Evolutionary conservation across 208 protist species (phyloP), one percentile per base, ranked within the genome.

Genomic region (Leishmania guyanensis): DNA sequence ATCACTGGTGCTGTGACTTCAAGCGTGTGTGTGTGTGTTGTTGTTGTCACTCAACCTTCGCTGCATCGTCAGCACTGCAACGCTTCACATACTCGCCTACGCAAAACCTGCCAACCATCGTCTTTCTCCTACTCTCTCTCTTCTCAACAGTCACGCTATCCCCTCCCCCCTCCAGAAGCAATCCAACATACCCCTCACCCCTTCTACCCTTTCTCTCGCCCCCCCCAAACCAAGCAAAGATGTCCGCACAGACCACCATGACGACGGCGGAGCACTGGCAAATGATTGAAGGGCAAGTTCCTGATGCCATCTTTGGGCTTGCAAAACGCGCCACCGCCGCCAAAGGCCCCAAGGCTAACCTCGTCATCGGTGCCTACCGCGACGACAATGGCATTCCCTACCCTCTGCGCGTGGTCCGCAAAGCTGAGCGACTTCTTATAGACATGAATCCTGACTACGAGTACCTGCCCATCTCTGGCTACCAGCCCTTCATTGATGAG

Each of bases 291-390:
- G 39, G 75, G 4, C 75, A 86, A 16, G 70, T 84, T n/a, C 82
- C 86, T 22, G 94, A 97, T 78, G 53, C 51, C 66, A 94, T 95
- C 65, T 92, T 97, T 60, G 54, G 74, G 0, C 83, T 95, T 16
- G 70, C 88, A 14, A 58, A 33, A 1, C 58, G 70, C 5, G 94
- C 94, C 1, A 88, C 87, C 60, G 78, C 68, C 3, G 94, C 89
- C 14, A 82, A 77, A 20, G 87, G 79, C 20, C 87, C 89, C 14
- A 99, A 99, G 90, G 93, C 99, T 4, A 97, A 99, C 87, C 93
- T 99, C 51, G 93, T 98, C 69, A 98, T 99, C 70, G 99, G 99
- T 56, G 99, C 99, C 46, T 99, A 99, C 91, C 92, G 99, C 78
- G 96, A 98, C 62, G 97, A 98, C 33, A 74, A 98, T 3, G 98